Percentiles rank a stretch among this genome's conserved stretches.
These are phyloP conservation scores for Penicillium nucicola DNA, from an alignment of 495 filamentous ascomycete genomes.

Conservation along the genomic window DNA sequence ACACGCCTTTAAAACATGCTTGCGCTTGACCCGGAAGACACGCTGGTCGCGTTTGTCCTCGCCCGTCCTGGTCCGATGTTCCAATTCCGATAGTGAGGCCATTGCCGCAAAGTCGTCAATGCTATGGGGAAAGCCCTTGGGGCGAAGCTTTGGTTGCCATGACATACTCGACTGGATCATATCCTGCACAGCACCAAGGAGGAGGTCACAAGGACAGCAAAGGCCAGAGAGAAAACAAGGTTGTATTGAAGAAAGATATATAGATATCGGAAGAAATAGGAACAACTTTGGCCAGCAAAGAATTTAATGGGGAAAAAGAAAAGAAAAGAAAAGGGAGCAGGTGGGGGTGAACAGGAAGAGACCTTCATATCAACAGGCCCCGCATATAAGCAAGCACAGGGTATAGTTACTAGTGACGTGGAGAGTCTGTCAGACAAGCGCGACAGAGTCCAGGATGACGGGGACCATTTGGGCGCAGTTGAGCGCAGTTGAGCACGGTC, in stretches of 20 bases:
- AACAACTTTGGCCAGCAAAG: conserved; percentile 13
- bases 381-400: background rate
- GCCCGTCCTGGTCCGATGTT: conserved; percentile 23
- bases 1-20: conserved; percentile 48
- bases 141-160: conserved; percentile 42
- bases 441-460: background rate
- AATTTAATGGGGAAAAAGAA: no score
- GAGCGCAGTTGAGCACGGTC: conserved; percentile 16
- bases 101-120: conserved; percentile 34
- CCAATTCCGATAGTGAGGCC: conserved; percentile 32
- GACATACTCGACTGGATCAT: conserved; percentile 29
- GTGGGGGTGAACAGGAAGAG: conserved; percentile 17
- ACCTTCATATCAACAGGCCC: conserved; percentile 12
- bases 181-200: background rate
- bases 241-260: background rate
- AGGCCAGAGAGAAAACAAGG: background rate
- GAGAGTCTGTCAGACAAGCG: background rate
- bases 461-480: background rate
- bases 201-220: background rate
- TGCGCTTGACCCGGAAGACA: conserved; percentile 48
- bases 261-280: conserved; percentile 2
- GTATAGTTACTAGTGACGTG: conserved; percentile 1
- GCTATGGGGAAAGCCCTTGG: conserved; percentile 41
- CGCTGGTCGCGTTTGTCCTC: conserved; percentile 45
- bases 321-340: conserved; percentile 18